phyloP scores from a whole-genome alignment of 2,329 filamentous ascomycete species.

The Dothidotthia symphoricarpi region DNA sequence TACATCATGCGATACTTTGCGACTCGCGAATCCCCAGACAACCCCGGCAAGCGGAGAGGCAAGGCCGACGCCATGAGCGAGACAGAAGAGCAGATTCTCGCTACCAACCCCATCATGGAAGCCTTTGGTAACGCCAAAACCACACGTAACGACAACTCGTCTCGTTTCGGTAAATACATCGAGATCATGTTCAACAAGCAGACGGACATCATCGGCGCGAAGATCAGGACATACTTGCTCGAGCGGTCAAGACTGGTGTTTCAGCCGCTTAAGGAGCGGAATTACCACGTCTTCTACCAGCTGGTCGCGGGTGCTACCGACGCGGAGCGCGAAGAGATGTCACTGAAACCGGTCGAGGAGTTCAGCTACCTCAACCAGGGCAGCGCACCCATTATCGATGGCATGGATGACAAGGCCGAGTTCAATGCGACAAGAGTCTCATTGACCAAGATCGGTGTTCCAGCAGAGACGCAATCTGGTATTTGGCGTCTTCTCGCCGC shows the following conservation, averaged over 20 bases:
- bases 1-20: conserved; percentile 99
- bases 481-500: conserved; percentile 91
- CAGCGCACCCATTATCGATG: conserved; percentile 84
- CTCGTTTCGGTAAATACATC: conserved; percentile 98
- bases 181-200: conserved; percentile 98
- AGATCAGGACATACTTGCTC: conserved; percentile 92
- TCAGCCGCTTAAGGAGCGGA: conserved; percentile 94
- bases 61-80: conserved; percentile 82
- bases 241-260: conserved; percentile 96
- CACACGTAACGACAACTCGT: conserved; percentile 99
- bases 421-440: conserved; percentile 86
- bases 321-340: conserved; percentile 74
- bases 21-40: conserved; percentile 89
- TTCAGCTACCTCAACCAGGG: conserved; percentile 98
- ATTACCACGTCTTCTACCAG: conserved; percentile 99
- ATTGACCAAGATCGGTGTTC: conserved; percentile 81
- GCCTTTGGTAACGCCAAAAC: conserved; percentile 99
- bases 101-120: conserved; percentile 99
- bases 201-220: conserved; percentile 95
- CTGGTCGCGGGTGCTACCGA: conserved; percentile 89
- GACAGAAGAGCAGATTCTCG: conserved; percentile 96
- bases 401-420: conserved; percentile 92
- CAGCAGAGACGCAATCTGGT: conserved; percentile 68
- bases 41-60: conserved; percentile 77
- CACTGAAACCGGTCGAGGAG: conserved; percentile 77